Evolutionary conservation across 2,329 filamentous ascomycete genomes (phyloP).

Genomic region (Ambrosiella beaveri): DNA sequence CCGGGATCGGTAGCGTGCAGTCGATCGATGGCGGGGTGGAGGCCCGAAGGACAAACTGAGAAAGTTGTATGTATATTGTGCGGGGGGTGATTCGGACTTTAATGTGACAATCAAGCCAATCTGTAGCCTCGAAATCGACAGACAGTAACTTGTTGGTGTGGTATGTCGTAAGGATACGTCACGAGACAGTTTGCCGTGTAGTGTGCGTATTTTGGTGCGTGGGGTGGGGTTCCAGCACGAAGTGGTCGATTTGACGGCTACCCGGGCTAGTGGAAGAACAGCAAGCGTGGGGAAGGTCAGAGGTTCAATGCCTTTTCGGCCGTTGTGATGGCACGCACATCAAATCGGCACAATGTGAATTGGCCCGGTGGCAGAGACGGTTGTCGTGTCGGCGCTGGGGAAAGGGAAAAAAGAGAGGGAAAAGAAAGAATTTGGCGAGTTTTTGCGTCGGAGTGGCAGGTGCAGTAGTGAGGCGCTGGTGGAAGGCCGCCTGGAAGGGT

Average conservation of each 20-base stretch:
- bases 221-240: neutral
- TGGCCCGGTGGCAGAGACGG: neutral
- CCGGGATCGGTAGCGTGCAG: no score
- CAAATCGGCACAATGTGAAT: conserved; percentile 1
- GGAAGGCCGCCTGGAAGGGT: neutral
- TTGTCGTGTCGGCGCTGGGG: neutral
- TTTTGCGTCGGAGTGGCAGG: neutral
- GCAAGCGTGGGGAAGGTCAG: neutral
- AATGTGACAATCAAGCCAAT: neutral
- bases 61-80: neutral
- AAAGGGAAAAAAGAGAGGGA: neutral
- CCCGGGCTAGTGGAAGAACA: neutral
- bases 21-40: neutral
- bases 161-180: neutral
- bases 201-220: neutral
- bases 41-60: neutral
- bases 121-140: no score
- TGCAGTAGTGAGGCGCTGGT: neutral
- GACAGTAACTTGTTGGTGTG: no score
- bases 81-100: neutral
- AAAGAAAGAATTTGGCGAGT: neutral
- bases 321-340: neutral
- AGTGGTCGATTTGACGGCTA: neutral
- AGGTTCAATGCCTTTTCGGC: neutral
- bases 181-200: neutral